Base-by-base conservation (phyloP, 2,329 filamentous ascomycete genomes). In the Aspergillus sp. region DNA sequence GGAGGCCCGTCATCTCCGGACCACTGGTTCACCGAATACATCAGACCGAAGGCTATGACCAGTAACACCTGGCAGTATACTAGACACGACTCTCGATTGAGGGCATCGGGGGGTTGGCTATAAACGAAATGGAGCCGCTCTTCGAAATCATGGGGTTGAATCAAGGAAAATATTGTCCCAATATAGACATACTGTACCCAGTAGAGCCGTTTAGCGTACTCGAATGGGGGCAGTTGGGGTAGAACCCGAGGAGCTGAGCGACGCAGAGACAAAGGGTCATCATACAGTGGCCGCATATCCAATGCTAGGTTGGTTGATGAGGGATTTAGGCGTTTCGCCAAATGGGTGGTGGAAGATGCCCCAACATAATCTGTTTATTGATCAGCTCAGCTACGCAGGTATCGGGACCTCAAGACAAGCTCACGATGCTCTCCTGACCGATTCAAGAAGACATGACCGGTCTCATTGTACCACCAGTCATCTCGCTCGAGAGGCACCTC, bases 21-120 rank as follows among this genome's bases (percentile, higher is more conserved):
- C 80, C 81, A 84, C 56, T 84, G 82, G 63, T 86, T 86, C 51
- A 86, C 77, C 3, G 82, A 84, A 66, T 86, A 86, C 64, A 85
- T 77, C 62, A 84, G 80, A 0, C 84, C 84, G 64, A 84, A 84
- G 0, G 83, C 82, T 8, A 86, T 73, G 5, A 85, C 79, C 41
- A 84, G 71, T 2, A 86, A 72, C 3, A 83, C 72, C 54, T 86
- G 83, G 58, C 82, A 82, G 62, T 82, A 82, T 0, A 74, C 70
- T 0, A 86, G 75, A 55, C 83, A 84, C 2, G 77, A 77, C 32
- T 83, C 78, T 19, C 74, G 74, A 53, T 83, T 79, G 0, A 73
- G 65, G 2, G 79, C 71, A 49, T 83, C 76, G 0, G 77, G 77
- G 1, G 74, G 71, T 2, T 76, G 73, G 8, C 73, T 71, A 57